Percentiles rank a stretch among this genome's conserved stretches.
Evolutionary conservation across 2,329 filamentous ascomycete genomes (phyloP).

Genomic region (Cytospora piceicola): DNA sequence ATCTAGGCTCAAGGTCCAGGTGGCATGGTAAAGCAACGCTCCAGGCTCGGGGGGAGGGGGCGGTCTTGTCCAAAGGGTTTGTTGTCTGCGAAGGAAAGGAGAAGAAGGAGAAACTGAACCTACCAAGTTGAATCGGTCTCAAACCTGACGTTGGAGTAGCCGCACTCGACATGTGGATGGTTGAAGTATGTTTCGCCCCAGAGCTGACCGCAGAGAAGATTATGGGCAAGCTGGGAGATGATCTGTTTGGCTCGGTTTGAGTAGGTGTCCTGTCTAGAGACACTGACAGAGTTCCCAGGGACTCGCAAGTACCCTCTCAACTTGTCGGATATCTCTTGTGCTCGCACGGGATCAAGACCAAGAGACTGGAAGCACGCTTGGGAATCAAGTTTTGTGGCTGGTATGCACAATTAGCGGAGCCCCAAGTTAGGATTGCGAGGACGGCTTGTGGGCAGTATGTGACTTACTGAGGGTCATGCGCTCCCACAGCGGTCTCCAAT

Average conservation of each 20-base stretch:
- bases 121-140: conserved; percentile 17
- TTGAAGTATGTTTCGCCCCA: conserved; percentile 22
- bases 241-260: conserved; percentile 9
- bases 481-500: conserved; percentile 12
- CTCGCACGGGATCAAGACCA: conserved; percentile 21
- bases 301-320: conserved; percentile 15
- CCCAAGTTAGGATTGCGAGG: not conserved
- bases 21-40: not conserved
- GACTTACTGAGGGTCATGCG: conserved; percentile 21
- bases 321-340: not conserved
- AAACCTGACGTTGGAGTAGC: conserved; percentile 9
- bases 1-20: not conserved
- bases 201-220: conserved; percentile 9
- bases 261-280: conserved; percentile 1
- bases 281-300: conserved; percentile 25
- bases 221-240: conserved; percentile 20
- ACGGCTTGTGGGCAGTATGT: not conserved
- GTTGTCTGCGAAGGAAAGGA: not conserved
- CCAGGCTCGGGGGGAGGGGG: not conserved
- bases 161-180: not conserved
- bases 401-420: not conserved
- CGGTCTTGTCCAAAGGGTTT: not conserved
- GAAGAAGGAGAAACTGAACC: not conserved
- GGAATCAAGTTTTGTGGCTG: not conserved
- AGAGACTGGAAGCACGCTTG: conserved; percentile 12